Percentiles rank a stretch among this genome's conserved stretches.
Conservation (phyloP, 23 red algal genomes). For the Gracilaria gracilis region DNA sequence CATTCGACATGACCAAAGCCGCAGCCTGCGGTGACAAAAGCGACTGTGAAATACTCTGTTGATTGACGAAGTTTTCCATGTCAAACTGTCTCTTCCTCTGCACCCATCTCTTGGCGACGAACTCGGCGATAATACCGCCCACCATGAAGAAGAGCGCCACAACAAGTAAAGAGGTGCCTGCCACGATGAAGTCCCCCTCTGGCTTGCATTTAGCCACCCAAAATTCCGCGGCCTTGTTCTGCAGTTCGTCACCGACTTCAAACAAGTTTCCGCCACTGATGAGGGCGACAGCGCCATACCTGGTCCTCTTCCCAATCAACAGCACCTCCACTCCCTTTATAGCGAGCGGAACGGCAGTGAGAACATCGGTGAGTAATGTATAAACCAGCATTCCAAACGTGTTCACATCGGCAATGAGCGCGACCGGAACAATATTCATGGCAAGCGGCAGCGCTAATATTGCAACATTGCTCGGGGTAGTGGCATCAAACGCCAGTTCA, state of each 20-base stretch:
- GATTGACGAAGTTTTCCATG: neutral
- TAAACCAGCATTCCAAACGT: slow-evolving; percentile 58
- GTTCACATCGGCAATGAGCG: slow-evolving; percentile 59
- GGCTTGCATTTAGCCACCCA: slow-evolving; percentile 38
- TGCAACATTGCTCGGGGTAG: slow-evolving; percentile 57
- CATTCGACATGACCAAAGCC: slow-evolving; percentile 4
- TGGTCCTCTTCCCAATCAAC: neutral
- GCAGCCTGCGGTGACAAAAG: slow-evolving; percentile 22
- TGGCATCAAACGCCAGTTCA: slow-evolving; percentile 48
- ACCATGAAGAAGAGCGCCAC: slow-evolving; percentile 54
- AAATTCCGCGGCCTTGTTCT: slow-evolving; percentile 24
- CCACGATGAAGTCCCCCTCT: neutral
- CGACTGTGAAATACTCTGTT: slow-evolving; percentile 16
- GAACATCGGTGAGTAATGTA: slow-evolving; percentile 48
- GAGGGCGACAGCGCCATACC: neutral
- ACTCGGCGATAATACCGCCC: slow-evolving; percentile 32
- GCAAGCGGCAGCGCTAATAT: slow-evolving; percentile 49
- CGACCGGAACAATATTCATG: slow-evolving; percentile 56
- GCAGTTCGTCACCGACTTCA: neutral
- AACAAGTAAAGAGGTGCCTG: slow-evolving; percentile 14
- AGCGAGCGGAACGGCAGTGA: slow-evolving; percentile 27
- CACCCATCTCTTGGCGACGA: slow-evolving; percentile 40
- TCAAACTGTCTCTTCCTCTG: neutral
- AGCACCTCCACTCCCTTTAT: slow-evolving; percentile 57
- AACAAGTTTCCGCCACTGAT: slow-evolving; percentile 29